Base-by-base conservation (phyloP, 1,284 basidiomycete species). In the Cutaneotrichosporon dermatis region DNA sequence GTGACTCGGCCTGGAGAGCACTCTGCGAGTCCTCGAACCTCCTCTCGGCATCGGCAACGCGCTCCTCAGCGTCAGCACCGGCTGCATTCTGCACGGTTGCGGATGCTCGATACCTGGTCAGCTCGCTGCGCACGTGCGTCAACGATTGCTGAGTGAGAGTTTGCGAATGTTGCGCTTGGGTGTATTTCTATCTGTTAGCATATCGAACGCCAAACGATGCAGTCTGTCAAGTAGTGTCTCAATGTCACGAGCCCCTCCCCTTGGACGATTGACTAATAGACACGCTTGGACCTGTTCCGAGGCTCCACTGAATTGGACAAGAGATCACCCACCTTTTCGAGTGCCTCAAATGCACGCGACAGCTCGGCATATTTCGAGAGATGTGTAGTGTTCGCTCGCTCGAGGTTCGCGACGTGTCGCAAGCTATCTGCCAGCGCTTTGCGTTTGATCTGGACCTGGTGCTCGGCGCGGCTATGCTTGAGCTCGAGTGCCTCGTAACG, bases 21-120 rank as follows among this genome's bases (percentile, higher is more conserved):
- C 95, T 90, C 60, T 86, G 85, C 69, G 90, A 82, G 71, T 97
- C 93, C 52, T 96, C 90, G 66, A 91, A 76, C 16, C 85, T 83
- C 51, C 66, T 68, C 53, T 76, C 75, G 1, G 65, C 67, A 7
- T 75, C 74, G 4, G 58, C 44, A n/a, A 92, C 70, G 15, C 85
- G 84, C 25, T 72, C 68, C 56, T 75, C 71, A 5, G 68, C 57
- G 0, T 64, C 68, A 4, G 60, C 64, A 15, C 67, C 69, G 63
- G 50, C 25, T 59, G 66, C 42, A 65, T 50, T 51, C 54, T 66
- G 54, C 69, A 69, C 51, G 62, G 59, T 52, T 6, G 46, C 60
- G 1, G 66, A 69, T 2, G 65, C 58, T 12, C 73, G 67, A 2
- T 69, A 58, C 15, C 64, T 64, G 3, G 73, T 67, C 4, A 76